A percentile compares a stretch with the other conserved stretches of the same genome.
Evolutionary conservation across 1,284 basidiomycete genomes (phyloP).

Genomic region (Ceraceosorus bombacis): DNA sequence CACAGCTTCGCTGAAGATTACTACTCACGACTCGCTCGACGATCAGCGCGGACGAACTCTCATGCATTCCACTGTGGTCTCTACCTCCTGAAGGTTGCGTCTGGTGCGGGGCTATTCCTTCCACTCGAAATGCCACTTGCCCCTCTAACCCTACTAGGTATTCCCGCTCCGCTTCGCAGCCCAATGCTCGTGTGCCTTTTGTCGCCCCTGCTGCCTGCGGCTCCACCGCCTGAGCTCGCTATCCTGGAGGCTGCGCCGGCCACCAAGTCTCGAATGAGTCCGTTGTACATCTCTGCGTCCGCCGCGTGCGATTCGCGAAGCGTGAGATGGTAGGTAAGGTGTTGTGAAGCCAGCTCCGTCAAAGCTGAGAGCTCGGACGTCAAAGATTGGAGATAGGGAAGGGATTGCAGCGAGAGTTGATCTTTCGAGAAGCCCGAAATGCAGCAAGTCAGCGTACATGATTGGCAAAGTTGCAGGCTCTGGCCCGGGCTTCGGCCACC

Average conservation of each 20-base stretch:
- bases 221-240: neutral
- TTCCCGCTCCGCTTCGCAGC: too few species aligned
- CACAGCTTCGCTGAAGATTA: too few species aligned
- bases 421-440: slow-evolving; percentile 14
- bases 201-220: neutral
- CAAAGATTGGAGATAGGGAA: slow-evolving; percentile 36
- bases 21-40: too few species aligned
- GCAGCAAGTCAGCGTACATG: neutral
- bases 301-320: slow-evolving; percentile 37
- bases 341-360: slow-evolving; percentile 27
- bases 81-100: too few species aligned
- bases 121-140: too few species aligned
- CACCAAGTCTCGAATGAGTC: slow-evolving; percentile 44
- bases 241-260: slow-evolving; percentile 35
- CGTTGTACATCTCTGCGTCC: slow-evolving; percentile 44
- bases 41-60: too few species aligned
- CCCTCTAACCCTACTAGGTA: too few species aligned
- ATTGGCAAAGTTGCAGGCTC: neutral
- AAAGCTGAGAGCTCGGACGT: slow-evolving; percentile 30
- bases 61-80: too few species aligned
- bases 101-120: too few species aligned
- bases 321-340: slow-evolving; percentile 42
- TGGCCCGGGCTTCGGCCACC: neutral
- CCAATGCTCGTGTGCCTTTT: neutral
- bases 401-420: slow-evolving; percentile 36